phyloP scores from a whole-genome alignment of 306 rosid genomes.

The Elaeagnus macrophylla region DNA sequence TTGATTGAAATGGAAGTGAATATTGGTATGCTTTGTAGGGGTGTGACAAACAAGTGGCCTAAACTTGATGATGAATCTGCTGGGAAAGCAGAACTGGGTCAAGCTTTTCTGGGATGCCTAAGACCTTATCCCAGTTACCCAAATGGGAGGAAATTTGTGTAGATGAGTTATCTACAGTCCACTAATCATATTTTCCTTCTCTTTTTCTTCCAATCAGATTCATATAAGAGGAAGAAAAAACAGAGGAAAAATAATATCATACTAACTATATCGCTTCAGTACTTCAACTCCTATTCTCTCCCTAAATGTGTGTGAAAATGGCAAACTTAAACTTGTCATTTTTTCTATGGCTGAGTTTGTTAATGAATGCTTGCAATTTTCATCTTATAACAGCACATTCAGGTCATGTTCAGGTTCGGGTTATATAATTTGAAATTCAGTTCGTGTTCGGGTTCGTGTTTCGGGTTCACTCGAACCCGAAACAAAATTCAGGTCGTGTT shows the following conservation, averaged over 20 bases:
- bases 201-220: slow-evolving; percentile 25
- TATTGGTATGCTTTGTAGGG: not conserved
- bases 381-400: slow-evolving; percentile 39
- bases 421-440: no score
- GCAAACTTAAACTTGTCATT: slow-evolving; percentile 24
- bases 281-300: not conserved
- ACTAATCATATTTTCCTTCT: no score
- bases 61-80: slow-evolving; percentile 6
- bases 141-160: no score
- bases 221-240: slow-evolving; percentile 4
- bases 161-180: no score
- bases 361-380: slow-evolving; percentile 25
- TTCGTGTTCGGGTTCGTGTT: no score
- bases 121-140: no score
- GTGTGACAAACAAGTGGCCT: slow-evolving; percentile 12
- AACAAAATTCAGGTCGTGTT: no score
- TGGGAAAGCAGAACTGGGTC: no score
- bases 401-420: no score
- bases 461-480: no score
- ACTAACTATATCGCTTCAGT: slow-evolving; percentile 13
- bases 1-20: slow-evolving; percentile 5
- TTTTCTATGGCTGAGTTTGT: slow-evolving; percentile 25
- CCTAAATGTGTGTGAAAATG: slow-evolving; percentile 22
- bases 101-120: no score
- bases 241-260: not conserved